Base-by-base conservation (phyloP, 306 rosid genomes). In the Rosa persica region DNA sequence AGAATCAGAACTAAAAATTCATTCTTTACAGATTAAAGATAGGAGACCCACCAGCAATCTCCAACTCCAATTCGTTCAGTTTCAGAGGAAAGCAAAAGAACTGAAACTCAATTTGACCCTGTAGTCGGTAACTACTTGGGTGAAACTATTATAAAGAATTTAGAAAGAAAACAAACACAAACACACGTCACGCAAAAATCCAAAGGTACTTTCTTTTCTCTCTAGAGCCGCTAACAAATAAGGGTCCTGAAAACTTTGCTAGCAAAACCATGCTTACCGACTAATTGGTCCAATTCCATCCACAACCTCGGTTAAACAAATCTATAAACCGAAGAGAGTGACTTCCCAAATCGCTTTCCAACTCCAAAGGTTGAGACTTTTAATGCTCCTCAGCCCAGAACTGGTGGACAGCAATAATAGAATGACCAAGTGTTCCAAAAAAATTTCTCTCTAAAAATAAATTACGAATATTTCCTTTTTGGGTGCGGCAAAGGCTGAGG, bases 291-390 rank as follows among this genome's bases (percentile, higher is more conserved):
- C 81, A 78, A 1, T 78, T 83, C 74, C 82, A 79, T 76, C 85
- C 83, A 80, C 85, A 82, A 75, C 12, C 76, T 74, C 16, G 61
- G 34, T 34, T 22, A n/a, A 87, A 80, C 84, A 76, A 83, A 80
- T 78, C 62, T 74, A 71, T 12, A 66, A 66, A 66, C 46, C 13
- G 0, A 66, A 43, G n/a, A 30, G 67, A 75, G 65, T 64, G 84
- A 67, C 76, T 83, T 76, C 81, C 77, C 81, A 77, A 51, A 82
- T 83, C 85, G 62, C 80, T 82, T 81, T 88, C 87, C 76, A 70
- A 39, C 77, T 23, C 23, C 71, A 80, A 70, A 64, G 82, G 83
- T 34, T 51, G 25, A 51, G 57, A 62, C 71, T 75, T 77, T 82
- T 19, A 67, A 61, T 70, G 20, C 51, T 40, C 43, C 69, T 1